A percentile compares a stretch with the other conserved stretches of the same genome.
phyloP scores from a whole-genome alignment of 2,329 filamentous ascomycete genomes.

The Cladosporium sp. region DNA sequence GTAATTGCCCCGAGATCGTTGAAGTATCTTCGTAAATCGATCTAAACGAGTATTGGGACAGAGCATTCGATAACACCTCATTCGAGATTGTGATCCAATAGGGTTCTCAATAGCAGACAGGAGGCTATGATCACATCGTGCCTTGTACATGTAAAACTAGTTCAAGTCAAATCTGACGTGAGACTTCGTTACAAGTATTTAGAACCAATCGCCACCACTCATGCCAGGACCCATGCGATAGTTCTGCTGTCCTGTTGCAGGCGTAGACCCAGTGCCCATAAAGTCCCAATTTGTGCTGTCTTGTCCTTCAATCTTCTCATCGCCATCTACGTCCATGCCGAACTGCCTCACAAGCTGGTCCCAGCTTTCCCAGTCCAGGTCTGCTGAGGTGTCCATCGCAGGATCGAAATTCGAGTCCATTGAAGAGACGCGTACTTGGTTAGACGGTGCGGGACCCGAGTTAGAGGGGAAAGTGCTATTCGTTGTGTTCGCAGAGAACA shows the following conservation, averaged over 20 bases:
- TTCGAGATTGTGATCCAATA: too few relatives aligned
- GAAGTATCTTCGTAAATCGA: too few relatives aligned
- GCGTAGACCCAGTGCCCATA: conserved; percentile 15
- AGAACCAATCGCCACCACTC: conserved; percentile 27
- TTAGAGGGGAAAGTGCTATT: background rate
- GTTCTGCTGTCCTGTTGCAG: conserved; percentile 18
- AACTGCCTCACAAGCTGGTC: conserved; percentile 47
- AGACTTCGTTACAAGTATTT: too few relatives aligned
- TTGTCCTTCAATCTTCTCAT: conserved; percentile 4
- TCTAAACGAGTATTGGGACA: too few relatives aligned
- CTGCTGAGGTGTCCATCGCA: conserved; percentile 35
- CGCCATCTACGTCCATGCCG: conserved; percentile 38
- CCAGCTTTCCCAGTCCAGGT: conserved; percentile 46
- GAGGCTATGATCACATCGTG: too few relatives aligned
- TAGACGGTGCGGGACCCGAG: background rate
- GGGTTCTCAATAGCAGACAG: too few relatives aligned
- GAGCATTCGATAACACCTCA: too few relatives aligned
- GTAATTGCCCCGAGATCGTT: too few relatives aligned
- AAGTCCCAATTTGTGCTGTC: conserved; percentile 4
- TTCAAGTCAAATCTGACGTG: too few relatives aligned
- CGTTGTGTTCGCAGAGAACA: background rate
- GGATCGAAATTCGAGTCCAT: conserved; percentile 23
- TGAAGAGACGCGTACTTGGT: background rate
- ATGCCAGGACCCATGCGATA: conserved; percentile 26
- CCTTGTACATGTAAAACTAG: too few relatives aligned